These are phyloP conservation scores for Olyra latifolia DNA, from an alignment of 176 grass and related monocot genomes.

Conservation along the genomic window DNA sequence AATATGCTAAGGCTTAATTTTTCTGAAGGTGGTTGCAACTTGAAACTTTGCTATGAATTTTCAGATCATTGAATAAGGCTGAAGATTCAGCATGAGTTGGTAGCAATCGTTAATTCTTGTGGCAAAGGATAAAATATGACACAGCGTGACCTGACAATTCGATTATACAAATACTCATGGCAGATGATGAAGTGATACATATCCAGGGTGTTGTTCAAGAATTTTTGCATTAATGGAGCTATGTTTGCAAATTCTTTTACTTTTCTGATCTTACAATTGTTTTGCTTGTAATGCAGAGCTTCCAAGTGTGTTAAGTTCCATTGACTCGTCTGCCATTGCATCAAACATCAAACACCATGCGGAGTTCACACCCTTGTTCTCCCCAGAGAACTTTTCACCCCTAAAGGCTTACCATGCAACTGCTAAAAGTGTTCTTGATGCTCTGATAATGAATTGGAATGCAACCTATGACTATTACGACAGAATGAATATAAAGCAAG, in stretches of 20 bases:
- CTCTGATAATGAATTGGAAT: constrained; percentile 94
- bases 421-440: constrained; percentile 89
- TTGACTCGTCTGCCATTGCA: constrained; percentile 60
- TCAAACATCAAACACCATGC: constrained; percentile 95
- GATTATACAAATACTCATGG: not conserved
- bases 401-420: constrained; percentile 86
- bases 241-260: not conserved
- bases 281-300: constrained; percentile 52
- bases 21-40: not conserved
- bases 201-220: not conserved
- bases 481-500: constrained; percentile 83
- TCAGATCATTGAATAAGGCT: not conserved
- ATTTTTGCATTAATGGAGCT: not conserved
- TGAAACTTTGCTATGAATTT: not conserved
- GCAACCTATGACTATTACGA: constrained; percentile 89
- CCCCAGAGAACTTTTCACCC: constrained; percentile 68
- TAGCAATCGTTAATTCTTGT: not conserved
- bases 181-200: not conserved
- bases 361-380: constrained; percentile 87
- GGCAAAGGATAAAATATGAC: not conserved
- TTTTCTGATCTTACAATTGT: constrained; percentile 20
- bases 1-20: not conserved
- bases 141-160: not conserved
- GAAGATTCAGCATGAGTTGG: not conserved
- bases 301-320: constrained; percentile 44